Percentiles rank a stretch among this genome's conserved stretches.
Conservation (phyloP, 352 stramenopile species). For the Globisporangium canariense region DNA sequence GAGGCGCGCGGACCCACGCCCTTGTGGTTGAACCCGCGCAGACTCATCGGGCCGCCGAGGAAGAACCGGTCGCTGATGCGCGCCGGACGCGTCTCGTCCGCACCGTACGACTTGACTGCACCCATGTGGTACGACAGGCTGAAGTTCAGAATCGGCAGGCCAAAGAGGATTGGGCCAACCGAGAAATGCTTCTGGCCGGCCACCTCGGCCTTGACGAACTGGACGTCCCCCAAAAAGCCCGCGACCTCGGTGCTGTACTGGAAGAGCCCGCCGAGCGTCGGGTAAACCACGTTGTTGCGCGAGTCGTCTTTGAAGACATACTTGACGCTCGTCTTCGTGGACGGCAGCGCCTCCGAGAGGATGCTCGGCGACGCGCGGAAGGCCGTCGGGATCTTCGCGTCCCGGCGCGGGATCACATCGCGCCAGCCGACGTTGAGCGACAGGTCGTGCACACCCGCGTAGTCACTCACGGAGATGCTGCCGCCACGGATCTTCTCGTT, state of each 20-base stretch:
- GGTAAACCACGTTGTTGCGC: slow-evolving; percentile 85
- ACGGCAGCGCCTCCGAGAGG: slow-evolving; percentile 86
- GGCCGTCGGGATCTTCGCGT: slow-evolving; percentile 81
- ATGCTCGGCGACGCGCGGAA: slow-evolving; percentile 90
- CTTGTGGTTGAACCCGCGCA: slow-evolving; percentile 91
- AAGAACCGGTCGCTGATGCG: slow-evolving; percentile 92
- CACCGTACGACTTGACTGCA: slow-evolving; percentile 77
- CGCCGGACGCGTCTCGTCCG: slow-evolving; percentile 66
- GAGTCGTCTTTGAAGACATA: slow-evolving; percentile 91
- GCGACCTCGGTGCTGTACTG: slow-evolving; percentile 88
- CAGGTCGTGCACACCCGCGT: slow-evolving; percentile 81
- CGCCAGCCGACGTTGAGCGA: slow-evolving; percentile 85
- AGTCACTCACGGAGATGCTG: slow-evolving; percentile 84
- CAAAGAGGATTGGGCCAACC: slow-evolving; percentile 60
- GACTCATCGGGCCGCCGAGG: slow-evolving; percentile 83
- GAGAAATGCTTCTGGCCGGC: slow-evolving; percentile 81
- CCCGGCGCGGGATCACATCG: slow-evolving; percentile 82
- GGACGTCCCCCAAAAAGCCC: slow-evolving; percentile 82
- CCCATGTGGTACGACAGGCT: slow-evolving; percentile 76
- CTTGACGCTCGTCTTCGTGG: slow-evolving; percentile 90
- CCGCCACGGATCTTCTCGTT: slow-evolving; percentile 84
- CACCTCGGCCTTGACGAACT: slow-evolving; percentile 87
- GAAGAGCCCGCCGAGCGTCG: slow-evolving; percentile 86
- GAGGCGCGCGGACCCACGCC: slow-evolving; percentile 85
- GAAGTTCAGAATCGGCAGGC: slow-evolving; percentile 76